These are phyloP conservation scores for Mortierella sp. DNA, from an alignment of 371 early-diverging fungal species.

Conservation along the genomic window DNA sequence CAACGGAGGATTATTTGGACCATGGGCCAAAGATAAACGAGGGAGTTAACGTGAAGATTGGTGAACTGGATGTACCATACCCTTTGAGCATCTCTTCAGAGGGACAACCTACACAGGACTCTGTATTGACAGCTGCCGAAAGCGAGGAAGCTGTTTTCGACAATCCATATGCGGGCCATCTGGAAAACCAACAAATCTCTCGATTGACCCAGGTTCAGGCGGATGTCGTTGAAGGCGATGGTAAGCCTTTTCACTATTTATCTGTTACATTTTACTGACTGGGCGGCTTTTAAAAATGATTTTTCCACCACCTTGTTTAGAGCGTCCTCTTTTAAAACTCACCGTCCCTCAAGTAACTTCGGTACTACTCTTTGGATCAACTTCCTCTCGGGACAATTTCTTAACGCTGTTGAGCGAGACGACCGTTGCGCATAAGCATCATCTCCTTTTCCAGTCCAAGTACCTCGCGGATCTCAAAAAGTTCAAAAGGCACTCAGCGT, in stretches of 20 bases:
- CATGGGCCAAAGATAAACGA: too few relatives aligned
- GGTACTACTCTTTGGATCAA: conserved; percentile 28
- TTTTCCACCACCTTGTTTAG: too few relatives aligned
- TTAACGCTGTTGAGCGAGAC: conserved; percentile 26
- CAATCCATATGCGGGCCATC: conserved; percentile 51
- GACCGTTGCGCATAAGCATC: conserved; percentile 42
- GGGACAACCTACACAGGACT: too few relatives aligned
- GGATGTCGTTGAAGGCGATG: conserved; percentile 33
- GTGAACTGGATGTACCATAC: too few relatives aligned
- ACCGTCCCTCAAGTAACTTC: conserved; percentile 26
- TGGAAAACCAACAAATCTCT: conserved; percentile 40
- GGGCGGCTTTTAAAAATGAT: too few relatives aligned
- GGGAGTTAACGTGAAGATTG: too few relatives aligned
- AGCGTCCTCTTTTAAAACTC: conserved; percentile 33
- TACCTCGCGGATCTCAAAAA: conserved; percentile 53
- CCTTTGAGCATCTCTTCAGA: too few relatives aligned
- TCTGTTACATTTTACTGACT: too few relatives aligned
- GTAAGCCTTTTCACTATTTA: conserved; percentile 1
- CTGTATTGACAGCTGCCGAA: too few relatives aligned
- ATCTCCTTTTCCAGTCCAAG: conserved; percentile 52
- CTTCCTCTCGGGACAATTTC: conserved; percentile 26
- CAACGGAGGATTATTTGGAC: not conserved
- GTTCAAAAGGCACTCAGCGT: conserved; percentile 53
- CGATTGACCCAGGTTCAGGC: conserved; percentile 46
- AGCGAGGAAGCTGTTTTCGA: conserved; percentile 3